Conservation (phyloP, 1,284 basidiomycete species). For the Cryptococcus sp. region DNA sequence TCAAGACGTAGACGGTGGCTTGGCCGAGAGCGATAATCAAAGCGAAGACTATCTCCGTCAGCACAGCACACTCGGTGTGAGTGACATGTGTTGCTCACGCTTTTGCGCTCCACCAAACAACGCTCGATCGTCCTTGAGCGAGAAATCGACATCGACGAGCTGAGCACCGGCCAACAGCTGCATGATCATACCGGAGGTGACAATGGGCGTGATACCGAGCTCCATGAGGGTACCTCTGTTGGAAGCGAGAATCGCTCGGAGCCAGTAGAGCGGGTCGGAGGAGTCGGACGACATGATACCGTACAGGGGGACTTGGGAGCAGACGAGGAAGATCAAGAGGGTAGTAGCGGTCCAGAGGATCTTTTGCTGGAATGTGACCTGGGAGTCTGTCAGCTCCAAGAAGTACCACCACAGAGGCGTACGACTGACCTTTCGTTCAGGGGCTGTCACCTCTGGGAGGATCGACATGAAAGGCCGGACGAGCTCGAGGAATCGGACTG, state of each 20-base stretch:
- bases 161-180: constrained; percentile 96
- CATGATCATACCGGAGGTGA: constrained; percentile 99
- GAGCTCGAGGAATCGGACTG: constrained; percentile 91
- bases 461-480: constrained; percentile 91
- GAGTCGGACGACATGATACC: constrained; percentile 98
- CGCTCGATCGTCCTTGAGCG: constrained; percentile 92
- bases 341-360: constrained; percentile 95
- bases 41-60: constrained; percentile 72
- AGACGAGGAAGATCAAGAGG: constrained; percentile 94
- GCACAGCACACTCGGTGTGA: constrained; percentile 4
- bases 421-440: constrained; percentile 75
- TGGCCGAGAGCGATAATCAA: constrained; percentile 95
- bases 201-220: constrained; percentile 94
- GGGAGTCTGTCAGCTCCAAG: background rate
- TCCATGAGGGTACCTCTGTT: constrained; percentile 99
- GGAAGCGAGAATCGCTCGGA: constrained; percentile 96
- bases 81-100: no score
- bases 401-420: background rate
- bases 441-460: constrained; percentile 89
- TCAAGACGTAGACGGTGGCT: constrained; percentile 94
- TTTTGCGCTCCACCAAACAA: constrained; percentile 96
- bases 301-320: constrained; percentile 93
- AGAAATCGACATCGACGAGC: constrained; percentile 95
- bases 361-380: constrained; percentile 95
- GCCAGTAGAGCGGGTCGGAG: constrained; percentile 98